Evolutionary conservation across 2,329 filamentous ascomycete species (phyloP), one percentile per base, ranked within the genome.

Genomic region (Bipolaris oryzae): DNA sequence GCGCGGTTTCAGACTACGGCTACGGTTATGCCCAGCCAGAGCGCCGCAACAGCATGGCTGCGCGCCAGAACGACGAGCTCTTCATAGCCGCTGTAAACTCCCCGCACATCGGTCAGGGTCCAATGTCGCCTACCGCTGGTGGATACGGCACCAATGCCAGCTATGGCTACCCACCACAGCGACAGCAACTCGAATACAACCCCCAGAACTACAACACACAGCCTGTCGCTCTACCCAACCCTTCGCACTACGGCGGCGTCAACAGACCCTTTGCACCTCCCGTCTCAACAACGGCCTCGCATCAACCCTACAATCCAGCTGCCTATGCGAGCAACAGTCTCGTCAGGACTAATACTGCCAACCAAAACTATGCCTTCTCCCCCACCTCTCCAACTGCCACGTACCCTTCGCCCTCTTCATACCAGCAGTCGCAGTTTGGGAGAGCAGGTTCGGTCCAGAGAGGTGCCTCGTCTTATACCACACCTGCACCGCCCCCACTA

Each of bases 141-240:
- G 60, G 58, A 35, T 73, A 71, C 47, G 58, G 58, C 51, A 63
- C 58, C 56, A 54, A 58, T 60, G 83, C 85, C 57, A 57, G 59
- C 61, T 83, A 85, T 67, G 61, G 79, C 60, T 81, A 82, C 75
- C 45, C 45, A 25, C 34, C 45, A 23, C 71, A 71, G 54, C 55
- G 60, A 71, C 54, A 61, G 42, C 61, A 66, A 50, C 72, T 74
- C 63, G 66, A 81, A 41, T 89, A 89, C 76, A 88, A 89, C 63
- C 87, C 87, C 13, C 85, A 87, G 68, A 79, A 85, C 67, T 89
- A 86, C 73, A 80, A 78, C 43, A 75, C 81, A 25, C 76, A 73
- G 20, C 67, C 74, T 50, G 58, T 73, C 2, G 61, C 71, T 11
- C 66, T 73, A 57, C 74, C 76, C 7, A 94, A 93, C 70, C 90